Evolutionary conservation across 2,329 filamentous ascomycete genomes (phyloP).

Genomic region (Clonostachys rosea): DNA sequence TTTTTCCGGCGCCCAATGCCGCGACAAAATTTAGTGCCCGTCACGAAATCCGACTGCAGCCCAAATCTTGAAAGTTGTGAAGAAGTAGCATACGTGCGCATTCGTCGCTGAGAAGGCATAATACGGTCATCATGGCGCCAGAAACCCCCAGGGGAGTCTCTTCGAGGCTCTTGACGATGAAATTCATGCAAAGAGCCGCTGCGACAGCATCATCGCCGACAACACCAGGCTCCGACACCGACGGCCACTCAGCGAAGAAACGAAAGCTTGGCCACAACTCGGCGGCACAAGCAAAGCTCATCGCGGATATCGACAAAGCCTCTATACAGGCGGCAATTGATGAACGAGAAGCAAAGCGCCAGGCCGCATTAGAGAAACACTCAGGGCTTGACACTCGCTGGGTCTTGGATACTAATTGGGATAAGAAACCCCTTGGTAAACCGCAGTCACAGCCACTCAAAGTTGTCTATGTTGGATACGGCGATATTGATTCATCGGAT

Average conservation of each 20-base stretch:
- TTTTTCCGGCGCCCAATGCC: neutral
- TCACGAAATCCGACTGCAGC: no score
- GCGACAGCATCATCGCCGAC: conserved; percentile 31
- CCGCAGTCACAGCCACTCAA: conserved; percentile 34
- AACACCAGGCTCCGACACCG: conserved; percentile 37
- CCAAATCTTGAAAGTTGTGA: no score
- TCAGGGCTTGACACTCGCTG: conserved; percentile 67
- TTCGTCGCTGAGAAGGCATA: neutral
- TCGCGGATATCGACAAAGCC: conserved; percentile 45
- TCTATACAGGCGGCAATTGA: conserved; percentile 60
- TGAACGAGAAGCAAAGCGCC: conserved; percentile 62
- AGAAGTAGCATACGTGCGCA: neutral
- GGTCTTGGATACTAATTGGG: conserved; percentile 55
- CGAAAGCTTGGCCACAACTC: conserved; percentile 41
- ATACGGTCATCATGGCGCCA: conserved; percentile 31
- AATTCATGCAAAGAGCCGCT: conserved; percentile 91
- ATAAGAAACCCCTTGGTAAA: conserved; percentile 14
- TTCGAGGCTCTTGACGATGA: conserved; percentile 86
- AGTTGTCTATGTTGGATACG: conserved; percentile 56
- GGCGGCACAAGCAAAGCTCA: conserved; percentile 26
- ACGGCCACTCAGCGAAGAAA: conserved; percentile 56
- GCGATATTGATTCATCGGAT: conserved; percentile 38
- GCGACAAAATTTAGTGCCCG: no score
- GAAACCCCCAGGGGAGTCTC: conserved; percentile 68
- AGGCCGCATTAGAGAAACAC: conserved; percentile 56